Evolutionary conservation across 2,329 filamentous ascomycete species (phyloP), one percentile per base, ranked within the genome.

Genomic region (Nothophoma quercina): DNA sequence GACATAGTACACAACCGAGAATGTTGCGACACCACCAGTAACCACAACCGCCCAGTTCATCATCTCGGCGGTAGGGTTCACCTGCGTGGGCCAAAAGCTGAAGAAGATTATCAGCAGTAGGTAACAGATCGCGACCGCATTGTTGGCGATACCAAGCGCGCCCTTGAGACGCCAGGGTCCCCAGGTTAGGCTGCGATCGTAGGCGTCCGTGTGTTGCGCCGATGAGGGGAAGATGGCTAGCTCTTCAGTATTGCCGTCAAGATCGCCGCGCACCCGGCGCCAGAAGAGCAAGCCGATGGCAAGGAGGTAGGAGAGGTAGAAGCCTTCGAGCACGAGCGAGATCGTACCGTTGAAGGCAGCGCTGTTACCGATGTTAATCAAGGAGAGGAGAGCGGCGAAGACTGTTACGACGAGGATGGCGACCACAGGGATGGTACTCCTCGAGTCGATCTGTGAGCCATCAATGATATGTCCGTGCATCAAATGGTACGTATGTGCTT

Each of bases 361-460:
- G 16, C 70, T 65, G n/a, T 78, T 81, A 35, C 79, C 80, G 46
- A 83, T 77, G 59, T 82, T 82, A 71, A 83, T 81, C 19, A 83
- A 67, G 1, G 77, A 76, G 29, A 83, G 74, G 3, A 82, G 71
- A 4, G 73, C 68, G 15, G 77, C 76, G 30, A 77, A 70, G 9
- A 75, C 60, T 4, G 79, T 74, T 2, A 79, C 78, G 6, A 80
- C 69, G 45, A 79, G 63, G 48, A 83, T 77, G 2, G 79, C 73
- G 42, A 80, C 75, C 7, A 82, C 72, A 6, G 80, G 80, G n/a
- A 72, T 72, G 8, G 69, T 70, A 9, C 64, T 69, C 19, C 67
- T 69, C 42, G 66, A 65, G 33, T 74, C 69, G 21, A 74, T 70
- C 70, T 73, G 26, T 1, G 6, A 13, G 15, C 36, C 12, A 35